Base-by-base conservation (phyloP, 2,329 filamentous ascomycete species). In the Phoma sp. region DNA sequence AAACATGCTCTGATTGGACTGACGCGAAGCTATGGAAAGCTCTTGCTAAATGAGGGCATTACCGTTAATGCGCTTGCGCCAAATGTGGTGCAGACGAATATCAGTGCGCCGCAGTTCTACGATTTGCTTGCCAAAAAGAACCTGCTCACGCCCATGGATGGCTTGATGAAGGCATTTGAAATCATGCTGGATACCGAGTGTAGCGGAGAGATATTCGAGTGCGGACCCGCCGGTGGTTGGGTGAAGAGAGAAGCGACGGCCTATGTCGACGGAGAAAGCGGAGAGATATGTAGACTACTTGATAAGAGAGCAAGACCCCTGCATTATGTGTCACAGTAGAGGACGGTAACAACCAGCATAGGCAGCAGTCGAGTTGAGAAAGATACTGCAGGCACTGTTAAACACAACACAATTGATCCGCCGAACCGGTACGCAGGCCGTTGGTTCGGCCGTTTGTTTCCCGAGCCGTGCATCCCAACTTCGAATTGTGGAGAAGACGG, bases 1-100 rank as follows among this genome's bases (percentile, higher is more conserved):
- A 77, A 78, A 60, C 74, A 77, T 50, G 76, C 69, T 13, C 64
- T 76, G 7, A 61, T 76, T 7, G 75, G 75, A 0, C 66, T 77
- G 38, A 72, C 75, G 23, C 69, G 76, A 18, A 73, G 71, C 23
- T 80, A 76, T 47, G 78, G 78, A 32, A 74, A 74, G 45, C 68
- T 76, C 38, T 63, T 79, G 24, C 68, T 70, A 2, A 63, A 68
- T 13, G 75, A 78, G 52, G 63, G 65, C 7, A 79, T 80, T 27
- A 74, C 73, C 1, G 52, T 79, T 8, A 79, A 78, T 53, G 76
- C 77, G 5, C 66, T 79, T 18, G 75, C 72, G 57, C 77, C 77
- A 4, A 75, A 75, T 47, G 73, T 78, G 9, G 69, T 78, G 9
- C 65, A 72, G 7, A 79, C 77, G 3, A 68, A 62, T 30, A 77